Conservation (phyloP, 805 yeast species). For the Starmerella davenportii region DNA sequence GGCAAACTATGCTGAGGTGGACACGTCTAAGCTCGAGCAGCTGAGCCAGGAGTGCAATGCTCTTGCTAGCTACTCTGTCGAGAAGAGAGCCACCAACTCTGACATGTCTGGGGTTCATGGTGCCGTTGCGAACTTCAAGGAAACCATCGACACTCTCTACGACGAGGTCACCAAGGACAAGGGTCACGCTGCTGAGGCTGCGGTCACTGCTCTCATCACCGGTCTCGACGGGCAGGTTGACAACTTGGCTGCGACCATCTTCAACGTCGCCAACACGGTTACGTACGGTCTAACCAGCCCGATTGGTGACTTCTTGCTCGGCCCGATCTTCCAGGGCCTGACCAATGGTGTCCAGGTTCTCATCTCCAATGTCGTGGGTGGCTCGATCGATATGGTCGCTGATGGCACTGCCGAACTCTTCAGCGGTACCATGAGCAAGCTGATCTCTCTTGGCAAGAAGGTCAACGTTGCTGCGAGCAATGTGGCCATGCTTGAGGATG, state of each 20-base stretch:
- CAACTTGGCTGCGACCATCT: slow-evolving; percentile 17
- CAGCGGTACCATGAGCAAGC: slow-evolving; percentile 11
- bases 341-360: slow-evolving; percentile 22
- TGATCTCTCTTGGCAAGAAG: slow-evolving; percentile 13
- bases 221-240: slow-evolving; percentile 23
- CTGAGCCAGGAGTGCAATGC: slow-evolving; percentile 7
- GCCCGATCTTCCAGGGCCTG: slow-evolving; percentile 21
- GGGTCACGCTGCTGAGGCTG: slow-evolving; percentile 17
- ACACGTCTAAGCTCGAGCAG: slow-evolving; percentile 8
- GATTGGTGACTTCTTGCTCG: slow-evolving; percentile 14
- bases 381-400: slow-evolving; percentile 14
- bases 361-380: slow-evolving; percentile 17
- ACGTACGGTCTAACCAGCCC: slow-evolving; percentile 13
- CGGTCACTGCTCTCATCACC: slow-evolving; percentile 17
- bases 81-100: slow-evolving; percentile 10
- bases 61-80: not conserved
- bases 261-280: slow-evolving; percentile 8
- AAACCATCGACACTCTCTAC: slow-evolving; percentile 13
- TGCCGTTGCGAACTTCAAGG: slow-evolving; percentile 13
- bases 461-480: slow-evolving; percentile 10
- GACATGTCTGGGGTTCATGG: slow-evolving; percentile 12
- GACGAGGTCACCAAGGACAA: slow-evolving; percentile 10
- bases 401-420: slow-evolving; percentile 15
- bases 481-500: slow-evolving; percentile 4
- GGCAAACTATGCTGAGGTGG: slow-evolving; percentile 7